Base-by-base conservation (phyloP, 139 green algal genomes). In the Asterochloris sp. region DNA sequence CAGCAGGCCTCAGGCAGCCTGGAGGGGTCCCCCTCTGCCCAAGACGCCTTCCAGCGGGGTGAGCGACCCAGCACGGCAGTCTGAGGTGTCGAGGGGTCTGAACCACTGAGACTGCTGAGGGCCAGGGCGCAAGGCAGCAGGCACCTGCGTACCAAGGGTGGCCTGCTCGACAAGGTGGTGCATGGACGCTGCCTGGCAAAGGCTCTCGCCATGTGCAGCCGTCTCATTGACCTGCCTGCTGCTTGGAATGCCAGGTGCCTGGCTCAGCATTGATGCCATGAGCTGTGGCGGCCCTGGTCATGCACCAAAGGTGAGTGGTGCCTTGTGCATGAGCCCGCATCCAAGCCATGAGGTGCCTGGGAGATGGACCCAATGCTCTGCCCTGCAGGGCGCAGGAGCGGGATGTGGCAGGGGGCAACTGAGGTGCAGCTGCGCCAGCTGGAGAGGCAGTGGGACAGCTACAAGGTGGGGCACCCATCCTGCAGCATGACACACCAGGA, bases 401-500 rank as follows among this genome's bases (percentile, higher is more conserved):
- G 77, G 13, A 81, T 81, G n/a, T 81, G 77, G 77, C 77, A 81
- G 54, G 77, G 77, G 12, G 47, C n/a, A 15, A 81, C 62, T 27
- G 62, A 81, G 26, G 77, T 81, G 11, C 61, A 81, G 63, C 77
- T 81, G 62, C 26, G 29, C 10, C 62, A 81, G 62, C 77, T 81
- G 26, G 77, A 81, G 77, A 29, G 62, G 9, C 77, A 81, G 63
- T 81, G 77, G 77, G 77, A 81, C 73, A 64, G 61, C 62, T 81
- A 81, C 63, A 81, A 81, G 77, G 77, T 81, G 62, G 61, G 29
- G 61, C 77, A 24, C 13, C 17, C 8, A 10, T 21, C 66, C 4
- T 71, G 66, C 21, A 21, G 19, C 21, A 71, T 71, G 66, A 10
- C 66, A 71, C 66, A 6, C 66, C 21, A 8, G 19, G 1, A 71